Percentiles rank a stretch among this genome's conserved stretches.
Conservation (phyloP, 2,329 filamentous ascomycete species). For the Sporothrix brasiliensis region DNA sequence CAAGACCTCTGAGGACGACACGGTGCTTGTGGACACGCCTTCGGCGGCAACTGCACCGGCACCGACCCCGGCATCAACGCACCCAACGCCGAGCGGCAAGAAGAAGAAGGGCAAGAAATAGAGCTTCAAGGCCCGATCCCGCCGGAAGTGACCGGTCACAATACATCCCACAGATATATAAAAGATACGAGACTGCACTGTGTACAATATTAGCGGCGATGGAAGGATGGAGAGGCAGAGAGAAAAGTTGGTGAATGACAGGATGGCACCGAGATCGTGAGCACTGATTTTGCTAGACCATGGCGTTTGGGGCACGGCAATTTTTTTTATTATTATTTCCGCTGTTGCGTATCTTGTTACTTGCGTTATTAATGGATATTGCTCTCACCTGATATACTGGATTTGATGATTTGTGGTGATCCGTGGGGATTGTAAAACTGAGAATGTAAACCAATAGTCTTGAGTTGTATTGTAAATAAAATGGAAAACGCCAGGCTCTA, state of each 20-base stretch:
- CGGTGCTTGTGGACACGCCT: constrained; percentile 71
- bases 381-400: not conserved
- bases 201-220: constrained; percentile 12
- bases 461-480: not conserved
- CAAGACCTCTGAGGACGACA: constrained; percentile 68
- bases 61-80: constrained; percentile 27
- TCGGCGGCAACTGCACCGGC: constrained; percentile 37
- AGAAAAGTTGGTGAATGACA: not conserved
- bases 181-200: not conserved
- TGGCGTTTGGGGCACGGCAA: constrained; percentile 18
- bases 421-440: not conserved
- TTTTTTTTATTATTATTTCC: not conserved
- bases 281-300: constrained; percentile 5
- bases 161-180: not conserved
- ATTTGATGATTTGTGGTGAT: not conserved
- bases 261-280: not conserved
- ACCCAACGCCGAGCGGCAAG: constrained; percentile 49
- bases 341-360: not conserved
- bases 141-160: not conserved
- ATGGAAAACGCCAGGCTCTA: not conserved
- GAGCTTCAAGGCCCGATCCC: constrained; percentile 25
- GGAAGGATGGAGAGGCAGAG: too few species aligned
- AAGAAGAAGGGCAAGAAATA: constrained; percentile 70
- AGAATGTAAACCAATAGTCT: not conserved
- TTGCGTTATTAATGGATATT: constrained; percentile 4